These are phyloP conservation scores for Trichoderma citrinoviride DNA, from an alignment of 2,329 filamentous ascomycete genomes.

Conservation along the genomic window DNA sequence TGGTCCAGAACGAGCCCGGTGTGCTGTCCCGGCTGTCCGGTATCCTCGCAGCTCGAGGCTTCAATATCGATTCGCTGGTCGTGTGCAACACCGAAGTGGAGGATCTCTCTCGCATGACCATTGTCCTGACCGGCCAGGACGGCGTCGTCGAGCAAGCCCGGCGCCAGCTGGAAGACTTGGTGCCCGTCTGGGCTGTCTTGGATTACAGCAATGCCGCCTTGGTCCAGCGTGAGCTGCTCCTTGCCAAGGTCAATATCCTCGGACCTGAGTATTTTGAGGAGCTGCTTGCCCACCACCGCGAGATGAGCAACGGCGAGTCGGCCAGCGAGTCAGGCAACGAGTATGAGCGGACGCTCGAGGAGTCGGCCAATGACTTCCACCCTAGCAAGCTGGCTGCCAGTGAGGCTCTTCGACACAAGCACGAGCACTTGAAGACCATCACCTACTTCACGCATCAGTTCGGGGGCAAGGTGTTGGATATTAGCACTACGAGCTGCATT, in stretches of 20 bases:
- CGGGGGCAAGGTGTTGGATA: constrained; percentile 94
- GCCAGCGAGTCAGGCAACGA: constrained; percentile 46
- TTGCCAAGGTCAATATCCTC: constrained; percentile 95
- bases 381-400: constrained; percentile 81
- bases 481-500: constrained; percentile 97
- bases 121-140: constrained; percentile 93
- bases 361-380: constrained; percentile 71
- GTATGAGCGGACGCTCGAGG: constrained; percentile 42
- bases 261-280: constrained; percentile 99
- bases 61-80: constrained; percentile 98
- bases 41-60: constrained; percentile 90
- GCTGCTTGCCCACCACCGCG: constrained; percentile 88
- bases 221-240: constrained; percentile 90
- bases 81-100: constrained; percentile 98
- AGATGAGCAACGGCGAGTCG: constrained; percentile 61
- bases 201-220: constrained; percentile 92
- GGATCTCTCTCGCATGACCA: constrained; percentile 97
- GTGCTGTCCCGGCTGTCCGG: constrained; percentile 95
- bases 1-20: constrained; percentile 98
- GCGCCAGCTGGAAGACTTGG: constrained; percentile 90
- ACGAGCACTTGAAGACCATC: constrained; percentile 94
- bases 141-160: constrained; percentile 96
- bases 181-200: constrained; percentile 96
- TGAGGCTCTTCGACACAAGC: constrained; percentile 91
- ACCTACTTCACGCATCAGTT: constrained; percentile 98